Base-by-base conservation (phyloP, 352 stramenopile genomes). In the Phytophthora idaei region DNA sequence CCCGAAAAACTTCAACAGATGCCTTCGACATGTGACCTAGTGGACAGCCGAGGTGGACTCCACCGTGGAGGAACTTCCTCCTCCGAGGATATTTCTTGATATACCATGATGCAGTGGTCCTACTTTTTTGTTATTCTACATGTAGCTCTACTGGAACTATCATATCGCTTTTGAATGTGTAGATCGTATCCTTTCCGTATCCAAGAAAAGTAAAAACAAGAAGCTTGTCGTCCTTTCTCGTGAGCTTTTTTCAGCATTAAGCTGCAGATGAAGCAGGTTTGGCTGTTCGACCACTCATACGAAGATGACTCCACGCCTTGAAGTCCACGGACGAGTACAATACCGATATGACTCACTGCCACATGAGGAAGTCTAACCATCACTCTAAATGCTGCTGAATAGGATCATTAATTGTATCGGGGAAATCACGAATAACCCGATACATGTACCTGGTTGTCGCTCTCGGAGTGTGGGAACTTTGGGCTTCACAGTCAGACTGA, bases 1-100 rank as follows among this genome's bases (percentile, higher is more conserved):
- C 31, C 15, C 3, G 41, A 32, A 55, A 61, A 55, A 49, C 41
- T 55, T 62, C 34, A 62, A 41, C 51, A 67, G 42, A 62, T 62
- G 60, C 52, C 14, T 32, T 60, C 5, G 25, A 58, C 34, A 47
- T n/a, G 7, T 6, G 47, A 28, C 5, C 47, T 15, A 37, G 36
- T 42, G 11, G 36, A 42, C n/a, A 42, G 36, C 36, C 36, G 36
- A n/a, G 36, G 21, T 21, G 21, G 21, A 21, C 21, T 21, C 21
- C 21, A 21, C 21, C 21, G 41, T 1, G 4, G 36, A 42, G 10
- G 12, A 15, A 15, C 36, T 42, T 42, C 12, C 12, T 42, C 36
- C 36, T n/a, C 36, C 36, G 12, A 42, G 36, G 36, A n/a, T 12
- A 42, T 47, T n/a, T 45, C 15, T 47, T 14, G n/a, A 7, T 21